A percentile compares a stretch with the other conserved stretches of the same genome.
Conservation (phyloP, 345 rosid genomes). For the Populus simonii region DNA sequence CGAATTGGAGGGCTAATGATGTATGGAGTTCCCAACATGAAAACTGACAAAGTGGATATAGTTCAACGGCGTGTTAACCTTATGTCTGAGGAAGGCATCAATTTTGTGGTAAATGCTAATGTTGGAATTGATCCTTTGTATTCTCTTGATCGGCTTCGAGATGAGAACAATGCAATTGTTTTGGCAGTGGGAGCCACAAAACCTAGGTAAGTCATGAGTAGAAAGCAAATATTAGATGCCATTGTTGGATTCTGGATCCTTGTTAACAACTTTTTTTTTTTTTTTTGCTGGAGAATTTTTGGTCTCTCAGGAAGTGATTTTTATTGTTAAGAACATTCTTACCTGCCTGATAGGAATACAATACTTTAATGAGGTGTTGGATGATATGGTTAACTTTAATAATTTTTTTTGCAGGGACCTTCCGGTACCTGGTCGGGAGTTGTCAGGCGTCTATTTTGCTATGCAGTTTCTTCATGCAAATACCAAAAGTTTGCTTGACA, state of each 20-base stretch:
- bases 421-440: constrained; percentile 84
- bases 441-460: constrained; percentile 92
- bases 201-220: constrained; percentile 56
- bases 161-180: constrained; percentile 79
- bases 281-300: background rate
- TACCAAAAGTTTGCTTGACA: constrained; percentile 97
- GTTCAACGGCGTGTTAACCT: constrained; percentile 93
- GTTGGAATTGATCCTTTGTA: constrained; percentile 76
- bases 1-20: constrained; percentile 99
- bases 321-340: background rate
- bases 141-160: constrained; percentile 65
- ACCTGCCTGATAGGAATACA: background rate
- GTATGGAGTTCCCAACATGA: constrained; percentile 99
- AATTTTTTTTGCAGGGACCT: constrained; percentile 70
- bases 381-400: background rate
- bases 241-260: background rate
- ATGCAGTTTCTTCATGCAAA: constrained; percentile 97
- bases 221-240: background rate
- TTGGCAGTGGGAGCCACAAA: constrained; percentile 96
- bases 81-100: constrained; percentile 83
- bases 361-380: background rate
- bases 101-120: constrained; percentile 85
- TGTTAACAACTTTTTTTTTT: background rate
- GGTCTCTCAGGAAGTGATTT: background rate
- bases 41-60: constrained; percentile 82